These are phyloP conservation scores for Boletus rubroflammeus DNA, from an alignment of 768 basidiomycete genomes.

Conservation along the genomic window DNA sequence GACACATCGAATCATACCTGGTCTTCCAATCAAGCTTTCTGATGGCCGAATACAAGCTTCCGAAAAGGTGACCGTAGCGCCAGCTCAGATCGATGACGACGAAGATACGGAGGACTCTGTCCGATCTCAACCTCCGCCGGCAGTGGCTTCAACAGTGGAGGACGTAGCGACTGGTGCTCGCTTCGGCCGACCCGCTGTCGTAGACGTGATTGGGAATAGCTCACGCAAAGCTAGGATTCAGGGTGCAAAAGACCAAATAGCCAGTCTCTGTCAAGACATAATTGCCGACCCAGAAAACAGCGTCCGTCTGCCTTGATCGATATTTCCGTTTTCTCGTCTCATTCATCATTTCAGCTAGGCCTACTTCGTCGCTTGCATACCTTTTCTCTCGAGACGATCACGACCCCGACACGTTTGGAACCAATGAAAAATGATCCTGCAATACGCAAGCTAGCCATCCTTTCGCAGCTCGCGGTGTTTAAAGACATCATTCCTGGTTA, in stretches of 20 bases:
- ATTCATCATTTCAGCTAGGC: conserved; percentile 57
- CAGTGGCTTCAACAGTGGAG: conserved; percentile 41
- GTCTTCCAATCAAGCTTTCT: conserved; percentile 83
- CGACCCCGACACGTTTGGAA: conserved; percentile 62
- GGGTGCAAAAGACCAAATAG: conserved; percentile 91
- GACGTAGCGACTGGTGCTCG: conserved; percentile 81
- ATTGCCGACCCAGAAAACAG: conserved; percentile 93
- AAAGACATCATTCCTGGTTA: conserved; percentile 96
- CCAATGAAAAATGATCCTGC: conserved; percentile 74
- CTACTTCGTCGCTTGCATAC: conserved; percentile 85
- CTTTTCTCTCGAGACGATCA: conserved; percentile 77
- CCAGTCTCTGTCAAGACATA: conserved; percentile 89
- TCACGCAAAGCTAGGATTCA: conserved; percentile 67
- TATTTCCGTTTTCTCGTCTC: conserved; percentile 7
- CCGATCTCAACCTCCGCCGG: conserved; percentile 28
- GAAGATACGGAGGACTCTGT: conserved; percentile 37
- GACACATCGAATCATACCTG: conserved; percentile 49
- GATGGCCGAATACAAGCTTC: conserved; percentile 72
- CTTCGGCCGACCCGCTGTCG: conserved; percentile 80
- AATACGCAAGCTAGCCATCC: conserved; percentile 82
- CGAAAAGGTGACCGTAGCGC: conserved; percentile 31
- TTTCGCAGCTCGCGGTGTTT: conserved; percentile 91
- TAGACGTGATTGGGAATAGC: conserved; percentile 62
- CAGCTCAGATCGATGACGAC: conserved; percentile 21
- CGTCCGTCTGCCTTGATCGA: conserved; percentile 45